phyloP scores from a whole-genome alignment of 2,329 filamentous ascomycete species.

The Zymoseptoria crescenta region DNA sequence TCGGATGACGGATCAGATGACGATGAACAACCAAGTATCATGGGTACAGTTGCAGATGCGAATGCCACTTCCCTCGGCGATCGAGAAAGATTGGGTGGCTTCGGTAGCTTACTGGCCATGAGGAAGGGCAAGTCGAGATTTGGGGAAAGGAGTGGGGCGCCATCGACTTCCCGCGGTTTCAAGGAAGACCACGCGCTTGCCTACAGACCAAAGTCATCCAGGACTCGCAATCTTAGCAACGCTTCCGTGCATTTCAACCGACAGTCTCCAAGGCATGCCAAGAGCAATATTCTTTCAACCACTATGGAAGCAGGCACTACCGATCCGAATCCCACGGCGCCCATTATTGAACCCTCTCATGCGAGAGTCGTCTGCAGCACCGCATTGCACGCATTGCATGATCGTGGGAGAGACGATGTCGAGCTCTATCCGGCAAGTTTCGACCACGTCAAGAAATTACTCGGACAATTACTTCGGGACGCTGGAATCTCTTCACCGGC shows the following conservation, averaged over 20 bases:
- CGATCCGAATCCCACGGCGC: constrained; percentile 6
- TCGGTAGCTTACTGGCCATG: constrained; percentile 64
- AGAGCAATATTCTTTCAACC: constrained; percentile 47
- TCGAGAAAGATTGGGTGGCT: constrained; percentile 58
- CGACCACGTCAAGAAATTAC: constrained; percentile 75
- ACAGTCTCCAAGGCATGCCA: constrained; percentile 60
- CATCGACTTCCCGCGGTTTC: constrained; percentile 54
- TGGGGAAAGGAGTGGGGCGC: constrained; percentile 68
- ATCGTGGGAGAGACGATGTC: constrained; percentile 42
- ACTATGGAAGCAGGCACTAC: constrained; percentile 20
- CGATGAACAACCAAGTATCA: constrained; percentile 81
- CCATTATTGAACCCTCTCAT: constrained; percentile 8
- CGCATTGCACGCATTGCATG: constrained; percentile 69
- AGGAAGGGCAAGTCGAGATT: constrained; percentile 64
- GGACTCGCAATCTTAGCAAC: constrained; percentile 76
- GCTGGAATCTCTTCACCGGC: constrained; percentile 61
- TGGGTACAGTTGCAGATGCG: constrained; percentile 61
- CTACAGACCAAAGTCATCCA: constrained; percentile 55
- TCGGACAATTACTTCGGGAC: constrained; percentile 76
- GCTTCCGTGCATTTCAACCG: constrained; percentile 66
- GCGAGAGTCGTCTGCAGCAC: constrained; percentile 59
- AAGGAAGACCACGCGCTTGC: constrained; percentile 60
- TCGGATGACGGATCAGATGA: constrained; percentile 86
- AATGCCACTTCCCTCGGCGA: constrained; percentile 47
- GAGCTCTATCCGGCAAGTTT: constrained; percentile 83